Conservation (phyloP, 2,329 filamentous ascomycete species). For the Venturia effusa region DNA sequence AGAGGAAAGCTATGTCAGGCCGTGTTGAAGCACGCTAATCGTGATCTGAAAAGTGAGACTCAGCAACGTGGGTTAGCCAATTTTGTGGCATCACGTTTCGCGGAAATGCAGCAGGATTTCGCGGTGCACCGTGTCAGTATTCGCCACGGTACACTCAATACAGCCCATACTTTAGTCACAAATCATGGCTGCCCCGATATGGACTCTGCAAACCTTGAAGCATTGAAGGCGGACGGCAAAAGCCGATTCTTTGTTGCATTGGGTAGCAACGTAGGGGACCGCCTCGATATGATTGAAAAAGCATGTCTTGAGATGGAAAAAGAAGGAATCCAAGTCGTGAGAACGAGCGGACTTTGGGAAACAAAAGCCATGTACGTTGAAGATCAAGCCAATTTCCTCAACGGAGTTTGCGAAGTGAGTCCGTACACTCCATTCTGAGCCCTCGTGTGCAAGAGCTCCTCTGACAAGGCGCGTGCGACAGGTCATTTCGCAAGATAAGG, state of each 20-base stretch:
- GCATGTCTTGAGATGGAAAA: conserved; percentile 72
- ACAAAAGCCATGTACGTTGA: conserved; percentile 94
- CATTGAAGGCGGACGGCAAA: not conserved
- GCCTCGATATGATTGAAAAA: conserved; percentile 71
- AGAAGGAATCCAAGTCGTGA: conserved; percentile 59
- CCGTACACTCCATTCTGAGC: not conserved
- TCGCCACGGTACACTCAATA: not conserved
- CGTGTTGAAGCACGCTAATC: not conserved
- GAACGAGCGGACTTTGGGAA: conserved; percentile 86
- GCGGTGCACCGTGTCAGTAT: not conserved
- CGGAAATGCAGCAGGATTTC: not conserved
- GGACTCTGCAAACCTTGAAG: not conserved
- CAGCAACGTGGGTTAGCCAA: not conserved
- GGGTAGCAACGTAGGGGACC: conserved; percentile 85
- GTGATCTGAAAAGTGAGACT: not conserved
- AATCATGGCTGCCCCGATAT: not conserved
- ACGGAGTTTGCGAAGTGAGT: conserved; percentile 82
- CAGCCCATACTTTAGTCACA: not conserved
- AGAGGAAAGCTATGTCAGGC: not conserved
- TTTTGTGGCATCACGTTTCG: not conserved
- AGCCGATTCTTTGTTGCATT: conserved; percentile 52
- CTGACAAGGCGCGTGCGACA: not conserved
- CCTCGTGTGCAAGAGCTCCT: not conserved
- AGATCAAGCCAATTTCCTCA: conserved; percentile 80
- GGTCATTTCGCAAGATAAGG: conserved; percentile 60